phyloP scores from a whole-genome alignment of 306 rosid genomes.

The Calophaca sinica region DNA sequence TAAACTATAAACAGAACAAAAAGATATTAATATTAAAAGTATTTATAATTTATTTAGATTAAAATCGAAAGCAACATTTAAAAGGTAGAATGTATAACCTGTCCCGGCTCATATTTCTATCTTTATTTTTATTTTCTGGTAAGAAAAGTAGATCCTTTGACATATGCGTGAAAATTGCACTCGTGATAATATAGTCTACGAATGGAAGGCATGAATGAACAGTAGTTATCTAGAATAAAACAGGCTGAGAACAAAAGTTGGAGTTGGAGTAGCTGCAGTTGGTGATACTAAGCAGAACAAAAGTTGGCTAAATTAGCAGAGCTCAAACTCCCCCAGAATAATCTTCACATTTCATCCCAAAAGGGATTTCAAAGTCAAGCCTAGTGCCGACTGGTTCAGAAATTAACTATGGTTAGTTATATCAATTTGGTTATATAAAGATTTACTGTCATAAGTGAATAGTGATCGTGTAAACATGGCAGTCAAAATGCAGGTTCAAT shows the following conservation, averaged over 20 bases:
- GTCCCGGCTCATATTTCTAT: not conserved
- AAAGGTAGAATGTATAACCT: not conserved
- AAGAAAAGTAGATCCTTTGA: not conserved
- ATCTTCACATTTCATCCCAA: not conserved
- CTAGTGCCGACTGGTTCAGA: conserved; percentile 19
- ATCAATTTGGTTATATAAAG: not conserved
- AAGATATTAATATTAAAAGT: too few relatives aligned
- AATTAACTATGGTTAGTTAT: conserved; percentile 1
- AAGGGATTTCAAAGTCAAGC: conserved; percentile 8
- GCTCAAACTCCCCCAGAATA: not conserved
- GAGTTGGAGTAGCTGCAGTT: not conserved
- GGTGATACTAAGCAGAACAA: not conserved
- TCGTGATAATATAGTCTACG: not conserved
- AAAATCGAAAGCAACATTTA: too few relatives aligned
- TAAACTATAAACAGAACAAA: too few relatives aligned
- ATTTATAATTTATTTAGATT: too few relatives aligned
- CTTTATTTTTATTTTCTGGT: not conserved
- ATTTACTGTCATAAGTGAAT: not conserved
- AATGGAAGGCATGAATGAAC: not conserved
- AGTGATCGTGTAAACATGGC: not conserved
- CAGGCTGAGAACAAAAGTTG: not conserved
- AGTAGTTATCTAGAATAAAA: conserved; percentile 14
- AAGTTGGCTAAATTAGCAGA: conserved; percentile 8
- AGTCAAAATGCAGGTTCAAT: conserved; percentile 34
- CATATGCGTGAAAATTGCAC: not conserved